phyloP scores from a whole-genome alignment of 2,329 filamentous ascomycete species.

The Hymenoscyphus linearis region DNA sequence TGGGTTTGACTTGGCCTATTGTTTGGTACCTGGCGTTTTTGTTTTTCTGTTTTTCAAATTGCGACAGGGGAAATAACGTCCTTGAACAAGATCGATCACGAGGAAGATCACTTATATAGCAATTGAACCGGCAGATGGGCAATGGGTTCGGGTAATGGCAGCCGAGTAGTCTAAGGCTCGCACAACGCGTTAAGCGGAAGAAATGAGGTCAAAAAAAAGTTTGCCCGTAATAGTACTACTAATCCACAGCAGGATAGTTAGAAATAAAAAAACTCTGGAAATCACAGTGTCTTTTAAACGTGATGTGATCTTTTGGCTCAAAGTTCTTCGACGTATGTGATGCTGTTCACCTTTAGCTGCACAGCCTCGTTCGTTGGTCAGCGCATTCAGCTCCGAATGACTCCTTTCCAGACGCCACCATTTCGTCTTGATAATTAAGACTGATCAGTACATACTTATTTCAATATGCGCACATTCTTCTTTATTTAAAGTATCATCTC shows the following conservation, averaged over 20 bases:
- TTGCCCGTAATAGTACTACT: neutral
- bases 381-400: too few relatives aligned
- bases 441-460: neutral
- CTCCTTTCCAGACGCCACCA: too few relatives aligned
- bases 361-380: too few relatives aligned
- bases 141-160: neutral
- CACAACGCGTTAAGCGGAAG: neutral
- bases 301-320: neutral
- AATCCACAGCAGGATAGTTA: neutral
- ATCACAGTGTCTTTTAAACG: neutral
- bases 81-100: neutral
- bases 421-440: neutral
- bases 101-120: neutral
- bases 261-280: neutral
- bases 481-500: too few relatives aligned
- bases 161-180: neutral
- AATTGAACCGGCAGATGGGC: neutral
- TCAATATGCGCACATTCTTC: neutral
- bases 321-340: too few relatives aligned
- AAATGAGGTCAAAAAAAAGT: neutral
- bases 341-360: too few relatives aligned
- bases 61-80: neutral
- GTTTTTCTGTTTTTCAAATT: neutral
- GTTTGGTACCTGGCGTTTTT: neutral
- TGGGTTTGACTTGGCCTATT: neutral